phyloP scores from a whole-genome alignment of 306 rosid species.

The Inga oerstediana region DNA sequence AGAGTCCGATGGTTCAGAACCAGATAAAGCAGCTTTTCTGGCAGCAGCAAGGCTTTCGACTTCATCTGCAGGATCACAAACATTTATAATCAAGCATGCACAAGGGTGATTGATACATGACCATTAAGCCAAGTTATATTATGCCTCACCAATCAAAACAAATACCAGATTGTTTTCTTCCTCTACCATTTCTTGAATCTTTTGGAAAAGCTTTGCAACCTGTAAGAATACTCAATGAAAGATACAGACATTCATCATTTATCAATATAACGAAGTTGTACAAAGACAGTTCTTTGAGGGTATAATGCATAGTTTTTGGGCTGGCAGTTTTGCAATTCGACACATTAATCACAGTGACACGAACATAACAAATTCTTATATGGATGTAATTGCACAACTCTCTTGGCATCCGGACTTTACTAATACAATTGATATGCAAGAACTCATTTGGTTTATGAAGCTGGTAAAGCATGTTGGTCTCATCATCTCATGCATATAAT shows the following conservation, averaged over 20 bases:
- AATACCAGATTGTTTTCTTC: conserved; percentile 95
- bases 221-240: conserved; percentile 29
- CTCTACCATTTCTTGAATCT: conserved; percentile 85
- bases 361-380: conserved; percentile 12
- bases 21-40: conserved; percentile 94
- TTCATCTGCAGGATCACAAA: conserved; percentile 73
- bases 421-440: background rate
- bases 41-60: conserved; percentile 99
- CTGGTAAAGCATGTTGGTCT: background rate
- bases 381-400: background rate
- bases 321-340: conserved; percentile 10
- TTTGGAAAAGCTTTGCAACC: conserved; percentile 86
- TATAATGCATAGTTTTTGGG: background rate
- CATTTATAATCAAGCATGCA: conserved; percentile 30
- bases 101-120: conserved; percentile 33
- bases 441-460: background rate
- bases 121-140: conserved; percentile 28
- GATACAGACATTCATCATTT: conserved; percentile 8
- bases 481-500: background rate
- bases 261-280: conserved; percentile 21
- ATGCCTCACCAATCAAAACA: conserved; percentile 96
- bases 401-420: background rate
- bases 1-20: conserved; percentile 99
- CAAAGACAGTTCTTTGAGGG: conserved; percentile 11
- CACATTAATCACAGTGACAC: conserved; percentile 10